Evolutionary conservation across 2,329 filamentous ascomycete species (phyloP).

Genomic region (Aureobasidium sp.): DNA sequence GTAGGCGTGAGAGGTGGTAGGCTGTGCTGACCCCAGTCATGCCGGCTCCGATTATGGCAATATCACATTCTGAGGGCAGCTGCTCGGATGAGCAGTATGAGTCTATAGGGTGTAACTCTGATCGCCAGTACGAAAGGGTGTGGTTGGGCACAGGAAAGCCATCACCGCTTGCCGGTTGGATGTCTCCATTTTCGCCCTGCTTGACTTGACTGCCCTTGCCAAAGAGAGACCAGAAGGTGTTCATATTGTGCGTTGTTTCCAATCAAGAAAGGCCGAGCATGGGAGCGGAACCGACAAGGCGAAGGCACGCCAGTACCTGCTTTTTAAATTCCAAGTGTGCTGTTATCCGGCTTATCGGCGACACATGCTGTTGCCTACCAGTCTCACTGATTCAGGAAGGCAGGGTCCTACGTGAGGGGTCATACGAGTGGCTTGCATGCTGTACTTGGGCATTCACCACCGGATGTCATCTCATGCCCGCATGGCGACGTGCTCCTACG

Average conservation of each 20-base stretch:
- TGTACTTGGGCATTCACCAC: too few species aligned
- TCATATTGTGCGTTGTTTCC: background rate
- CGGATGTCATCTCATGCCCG: background rate
- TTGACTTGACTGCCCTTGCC: background rate
- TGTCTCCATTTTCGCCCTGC: background rate
- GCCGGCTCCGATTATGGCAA: slow-evolving; percentile 33
- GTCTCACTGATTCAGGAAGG: background rate
- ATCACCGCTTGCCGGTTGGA: background rate
- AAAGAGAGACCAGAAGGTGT: background rate
- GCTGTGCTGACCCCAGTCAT: slow-evolving; percentile 33
- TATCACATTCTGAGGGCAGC: slow-evolving; percentile 25
- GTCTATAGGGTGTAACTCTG: slow-evolving; percentile 30
- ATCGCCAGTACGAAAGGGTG: slow-evolving; percentile 35
- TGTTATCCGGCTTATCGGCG: too few species aligned
- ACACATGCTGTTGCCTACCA: background rate
- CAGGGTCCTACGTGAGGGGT: background rate
- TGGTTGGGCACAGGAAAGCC: slow-evolving; percentile 27
- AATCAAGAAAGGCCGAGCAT: background rate
- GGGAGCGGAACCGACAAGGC: too few species aligned
- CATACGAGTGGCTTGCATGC: background rate
- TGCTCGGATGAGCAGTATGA: slow-evolving; percentile 23
- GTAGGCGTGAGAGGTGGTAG: slow-evolving; percentile 25
- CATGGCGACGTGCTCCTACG: too few species aligned
- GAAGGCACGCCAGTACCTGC: too few species aligned
- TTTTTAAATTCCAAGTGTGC: background rate